Evolutionary conservation across 2,329 filamentous ascomycete species (phyloP).

Genomic region (Trichoderma afroharzianum): DNA sequence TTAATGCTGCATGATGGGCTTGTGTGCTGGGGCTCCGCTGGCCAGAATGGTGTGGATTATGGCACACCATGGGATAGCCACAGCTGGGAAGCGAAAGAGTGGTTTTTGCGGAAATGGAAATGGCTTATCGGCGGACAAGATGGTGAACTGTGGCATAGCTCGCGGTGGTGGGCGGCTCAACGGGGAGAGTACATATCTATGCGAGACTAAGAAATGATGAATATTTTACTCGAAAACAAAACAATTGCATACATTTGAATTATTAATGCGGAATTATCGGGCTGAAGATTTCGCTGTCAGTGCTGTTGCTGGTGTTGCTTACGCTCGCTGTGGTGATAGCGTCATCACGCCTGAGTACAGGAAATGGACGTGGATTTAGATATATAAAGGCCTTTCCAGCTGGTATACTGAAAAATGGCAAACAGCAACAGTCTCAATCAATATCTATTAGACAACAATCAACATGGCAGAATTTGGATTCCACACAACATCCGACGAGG

Average conservation of each 20-base stretch:
- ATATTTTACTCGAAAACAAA: neutral
- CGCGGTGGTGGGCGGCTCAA: neutral
- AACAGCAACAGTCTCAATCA: neutral
- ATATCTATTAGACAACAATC: neutral
- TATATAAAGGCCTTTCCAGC: neutral
- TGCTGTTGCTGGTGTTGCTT: neutral
- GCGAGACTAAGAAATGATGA: neutral
- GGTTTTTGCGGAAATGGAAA: neutral
- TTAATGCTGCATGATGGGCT: neutral
- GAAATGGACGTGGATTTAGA: neutral
- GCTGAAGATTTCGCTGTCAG: neutral
- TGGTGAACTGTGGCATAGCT: neutral
- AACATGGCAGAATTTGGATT: neutral
- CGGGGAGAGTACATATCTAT: neutral
- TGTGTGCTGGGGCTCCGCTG: neutral
- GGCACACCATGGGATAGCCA: neutral
- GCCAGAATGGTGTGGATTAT: neutral
- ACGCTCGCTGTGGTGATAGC: neutral
- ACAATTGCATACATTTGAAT: neutral
- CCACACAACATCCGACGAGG: neutral
- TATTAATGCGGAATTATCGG: neutral
- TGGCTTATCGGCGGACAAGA: neutral
- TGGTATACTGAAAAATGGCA: neutral
- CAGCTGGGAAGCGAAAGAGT: slow-evolving; percentile 4
- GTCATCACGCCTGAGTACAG: neutral